Conservation (phyloP, 305 asterid genomes). For the Fraxinus nigra region DNA sequence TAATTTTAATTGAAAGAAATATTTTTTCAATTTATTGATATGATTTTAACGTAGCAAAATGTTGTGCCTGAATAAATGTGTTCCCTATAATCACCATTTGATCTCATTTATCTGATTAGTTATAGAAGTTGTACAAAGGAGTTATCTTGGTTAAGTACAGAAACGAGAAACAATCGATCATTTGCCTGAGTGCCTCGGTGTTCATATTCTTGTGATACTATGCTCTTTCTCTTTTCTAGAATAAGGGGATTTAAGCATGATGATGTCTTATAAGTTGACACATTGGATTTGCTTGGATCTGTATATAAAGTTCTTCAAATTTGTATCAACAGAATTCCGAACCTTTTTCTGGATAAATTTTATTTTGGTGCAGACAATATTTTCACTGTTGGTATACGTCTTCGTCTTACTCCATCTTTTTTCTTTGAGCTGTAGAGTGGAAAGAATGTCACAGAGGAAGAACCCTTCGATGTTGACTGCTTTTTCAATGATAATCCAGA, state of each 20-base stretch:
- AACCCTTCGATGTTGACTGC: slow-evolving; percentile 18
- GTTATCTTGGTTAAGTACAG: not conserved
- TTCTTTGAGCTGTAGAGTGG: slow-evolving; percentile 26
- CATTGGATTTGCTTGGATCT: not conserved
- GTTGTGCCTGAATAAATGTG: not conserved
- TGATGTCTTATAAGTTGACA: not conserved
- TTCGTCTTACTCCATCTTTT: not conserved
- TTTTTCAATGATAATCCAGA: slow-evolving; percentile 14
- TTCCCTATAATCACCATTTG: not conserved
- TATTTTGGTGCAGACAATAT: not conserved
- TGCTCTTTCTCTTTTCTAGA: not conserved
- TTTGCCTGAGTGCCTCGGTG: no score
- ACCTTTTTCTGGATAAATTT: not conserved
- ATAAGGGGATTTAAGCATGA: not conserved
- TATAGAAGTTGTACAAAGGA: not conserved
- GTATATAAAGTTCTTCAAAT: not conserved
- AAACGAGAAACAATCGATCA: not conserved
- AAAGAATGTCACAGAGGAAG: slow-evolving; percentile 4
- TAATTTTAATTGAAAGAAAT: no score
- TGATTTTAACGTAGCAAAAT: no score
- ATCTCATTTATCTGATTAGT: not conserved
- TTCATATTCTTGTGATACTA: no score
- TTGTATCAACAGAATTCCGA: not conserved
- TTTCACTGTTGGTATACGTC: not conserved
- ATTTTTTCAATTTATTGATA: no score